Evolutionary conservation across 2,329 filamentous ascomycete species (phyloP).

Genomic region (Gaeumannomyces sp.): DNA sequence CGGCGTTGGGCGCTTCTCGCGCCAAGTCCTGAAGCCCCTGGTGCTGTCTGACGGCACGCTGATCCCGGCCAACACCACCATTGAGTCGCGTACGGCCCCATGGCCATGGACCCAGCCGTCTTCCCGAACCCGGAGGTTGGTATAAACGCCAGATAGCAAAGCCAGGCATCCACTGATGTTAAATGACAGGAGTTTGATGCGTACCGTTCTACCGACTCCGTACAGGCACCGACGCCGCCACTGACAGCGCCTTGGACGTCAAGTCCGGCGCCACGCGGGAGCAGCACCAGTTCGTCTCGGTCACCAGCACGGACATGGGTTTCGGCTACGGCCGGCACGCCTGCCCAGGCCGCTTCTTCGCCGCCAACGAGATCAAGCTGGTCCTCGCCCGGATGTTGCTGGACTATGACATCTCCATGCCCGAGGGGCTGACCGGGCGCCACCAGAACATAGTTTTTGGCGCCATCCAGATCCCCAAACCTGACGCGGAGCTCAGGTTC

Average conservation of each 20-base stretch:
- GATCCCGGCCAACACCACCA: constrained; percentile 31
- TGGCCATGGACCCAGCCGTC: background rate
- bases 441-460: background rate
- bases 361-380: constrained; percentile 37
- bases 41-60: constrained; percentile 36
- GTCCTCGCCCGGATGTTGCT: constrained; percentile 32
- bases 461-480: background rate
- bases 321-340: constrained; percentile 40
- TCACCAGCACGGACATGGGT: constrained; percentile 32
- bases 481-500: background rate
- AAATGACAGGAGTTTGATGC: constrained; percentile 36
- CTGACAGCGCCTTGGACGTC: constrained; percentile 17
- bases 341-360: constrained; percentile 41
- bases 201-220: constrained; percentile 40
- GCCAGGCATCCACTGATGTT: no score
- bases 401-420: constrained; percentile 33
- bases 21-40: constrained; percentile 37
- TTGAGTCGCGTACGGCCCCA: constrained; percentile 2
- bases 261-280: background rate
- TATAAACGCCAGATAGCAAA: background rate
- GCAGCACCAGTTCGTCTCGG: constrained; percentile 30
- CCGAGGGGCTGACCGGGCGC: constrained; percentile 20
- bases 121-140: constrained; percentile 2
- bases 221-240: constrained; percentile 28
- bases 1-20: constrained; percentile 14